A percentile compares a stretch with the other conserved stretches of the same genome.
Evolutionary conservation across 352 stramenopile genomes (phyloP).

Genomic region (Aphanomyces cochlioides): DNA sequence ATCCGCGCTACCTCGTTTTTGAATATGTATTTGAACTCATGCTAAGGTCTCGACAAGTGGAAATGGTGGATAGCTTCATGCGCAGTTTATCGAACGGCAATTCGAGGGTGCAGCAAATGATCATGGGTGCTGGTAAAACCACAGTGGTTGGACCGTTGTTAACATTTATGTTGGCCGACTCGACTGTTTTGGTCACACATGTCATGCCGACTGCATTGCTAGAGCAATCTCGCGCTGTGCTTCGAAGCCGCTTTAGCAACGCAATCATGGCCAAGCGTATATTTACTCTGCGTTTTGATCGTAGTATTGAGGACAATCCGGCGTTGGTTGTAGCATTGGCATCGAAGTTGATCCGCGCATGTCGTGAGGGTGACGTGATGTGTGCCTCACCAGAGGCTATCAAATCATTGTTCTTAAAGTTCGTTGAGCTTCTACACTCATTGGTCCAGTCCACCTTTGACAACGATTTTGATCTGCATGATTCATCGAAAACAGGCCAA

Average conservation of each 20-base stretch:
- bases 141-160: slow-evolving; percentile 98
- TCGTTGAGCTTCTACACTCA: slow-evolving; percentile 92
- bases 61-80: slow-evolving; percentile 98
- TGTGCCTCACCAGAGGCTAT: slow-evolving; percentile 98
- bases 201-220: slow-evolving; percentile 98
- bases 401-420: slow-evolving; percentile 99
- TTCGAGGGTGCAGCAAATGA: slow-evolving; percentile 96
- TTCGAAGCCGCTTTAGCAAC: slow-evolving; percentile 96
- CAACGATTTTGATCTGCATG: slow-evolving; percentile 52
- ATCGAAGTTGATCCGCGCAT: slow-evolving; percentile 85
- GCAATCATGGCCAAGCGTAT: slow-evolving; percentile 96
- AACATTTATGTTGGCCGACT: slow-evolving; percentile 96
- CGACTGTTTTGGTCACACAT: slow-evolving; percentile 93
- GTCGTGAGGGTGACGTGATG: slow-evolving; percentile 92
- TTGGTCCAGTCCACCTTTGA: slow-evolving; percentile 80
- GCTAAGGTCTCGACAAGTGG: slow-evolving; percentile 96
- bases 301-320: slow-evolving; percentile 87
- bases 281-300: slow-evolving; percentile 99
- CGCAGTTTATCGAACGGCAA: slow-evolving; percentile 67
- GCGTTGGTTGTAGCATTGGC: slow-evolving; percentile 56
- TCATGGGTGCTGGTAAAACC: slow-evolving; percentile 99
- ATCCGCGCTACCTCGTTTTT: slow-evolving; percentile 98
- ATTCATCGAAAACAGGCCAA: slow-evolving; percentile 67
- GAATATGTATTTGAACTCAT: slow-evolving; percentile 99
- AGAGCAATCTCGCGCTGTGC: slow-evolving; percentile 97